A percentile compares a stretch with the other conserved stretches of the same genome.
phyloP scores from a whole-genome alignment of 352 stramenopile species.

The Thalassiosira sp. region DNA sequence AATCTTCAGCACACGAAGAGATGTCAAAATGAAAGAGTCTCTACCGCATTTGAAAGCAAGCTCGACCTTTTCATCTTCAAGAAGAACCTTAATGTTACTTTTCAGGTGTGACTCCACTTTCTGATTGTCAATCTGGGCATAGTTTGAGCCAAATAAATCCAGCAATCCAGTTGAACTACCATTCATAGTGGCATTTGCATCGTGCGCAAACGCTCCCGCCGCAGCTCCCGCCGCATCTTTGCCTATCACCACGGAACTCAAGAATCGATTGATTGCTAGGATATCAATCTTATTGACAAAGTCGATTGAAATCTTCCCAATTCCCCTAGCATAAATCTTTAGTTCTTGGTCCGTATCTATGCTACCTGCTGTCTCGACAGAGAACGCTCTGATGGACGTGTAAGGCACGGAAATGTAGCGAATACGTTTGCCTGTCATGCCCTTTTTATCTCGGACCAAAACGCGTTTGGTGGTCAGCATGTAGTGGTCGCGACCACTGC shows the following conservation, averaged over 20 bases:
- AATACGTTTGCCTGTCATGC: constrained; percentile 55
- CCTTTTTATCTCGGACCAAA: constrained; percentile 59
- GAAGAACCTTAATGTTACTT: constrained; percentile 36
- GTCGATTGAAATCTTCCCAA: constrained; percentile 43
- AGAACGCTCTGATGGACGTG: constrained; percentile 54
- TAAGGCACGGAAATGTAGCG: constrained; percentile 62
- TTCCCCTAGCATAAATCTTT: constrained; percentile 41
- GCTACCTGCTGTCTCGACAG: constrained; percentile 51
- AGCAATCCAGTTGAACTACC: constrained; percentile 40
- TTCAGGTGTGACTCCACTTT: constrained; percentile 45
- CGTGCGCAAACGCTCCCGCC: constrained; percentile 5
- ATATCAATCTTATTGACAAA: constrained; percentile 54
- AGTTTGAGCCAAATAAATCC: constrained; percentile 57
- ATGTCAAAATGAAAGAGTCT: constrained; percentile 58
- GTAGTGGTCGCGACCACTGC: constrained; percentile 52
- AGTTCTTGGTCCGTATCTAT: constrained; percentile 58
- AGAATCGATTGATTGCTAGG: constrained; percentile 50
- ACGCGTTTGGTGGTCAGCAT: constrained; percentile 60
- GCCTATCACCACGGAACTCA: constrained; percentile 47
- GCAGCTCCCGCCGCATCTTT: constrained; percentile 17
- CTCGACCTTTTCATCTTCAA: constrained; percentile 57
- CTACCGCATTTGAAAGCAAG: constrained; percentile 62
- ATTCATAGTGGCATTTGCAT: constrained; percentile 29
- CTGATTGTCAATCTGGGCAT: constrained; percentile 36
- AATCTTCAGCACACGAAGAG: constrained; percentile 54